Evolutionary conservation across 495 filamentous ascomycete genomes (phyloP).

Genomic region (Terfezia boudieri): DNA sequence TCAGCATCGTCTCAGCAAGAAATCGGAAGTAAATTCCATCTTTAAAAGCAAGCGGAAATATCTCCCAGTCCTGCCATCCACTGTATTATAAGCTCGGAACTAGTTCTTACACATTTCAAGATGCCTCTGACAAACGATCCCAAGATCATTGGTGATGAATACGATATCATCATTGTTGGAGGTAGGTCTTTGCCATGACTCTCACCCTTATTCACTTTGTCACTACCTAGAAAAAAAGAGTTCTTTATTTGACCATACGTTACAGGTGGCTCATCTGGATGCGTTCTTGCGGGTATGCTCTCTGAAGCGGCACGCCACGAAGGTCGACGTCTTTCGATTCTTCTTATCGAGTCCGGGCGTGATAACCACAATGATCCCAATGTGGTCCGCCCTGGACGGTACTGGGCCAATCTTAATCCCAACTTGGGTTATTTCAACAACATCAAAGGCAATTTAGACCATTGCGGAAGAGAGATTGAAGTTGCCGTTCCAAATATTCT

Average conservation of each 20-base stretch:
- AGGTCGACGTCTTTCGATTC: background rate
- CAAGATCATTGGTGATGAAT: no score
- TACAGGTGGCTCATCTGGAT: background rate
- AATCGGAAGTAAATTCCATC: no score
- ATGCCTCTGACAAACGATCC: no score
- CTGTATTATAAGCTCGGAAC: no score
- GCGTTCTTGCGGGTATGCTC: background rate
- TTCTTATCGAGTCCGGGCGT: background rate
- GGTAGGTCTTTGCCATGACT: no score
- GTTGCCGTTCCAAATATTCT: constrained; percentile 32
- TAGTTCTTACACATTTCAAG: no score
- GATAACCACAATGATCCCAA: background rate
- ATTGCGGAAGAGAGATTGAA: background rate
- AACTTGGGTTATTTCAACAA: background rate
- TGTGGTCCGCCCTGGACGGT: background rate
- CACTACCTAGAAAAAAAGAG: background rate
- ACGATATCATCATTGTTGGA: no score
- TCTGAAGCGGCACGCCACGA: background rate
- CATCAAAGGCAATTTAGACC: background rate
- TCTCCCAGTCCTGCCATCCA: no score
- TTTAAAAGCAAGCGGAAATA: no score
- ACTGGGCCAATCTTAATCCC: background rate
- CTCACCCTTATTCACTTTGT: no score
- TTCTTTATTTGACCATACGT: background rate
- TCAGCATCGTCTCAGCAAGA: no score